Conservation (phyloP, 108 stramenopile species). For the Mayamaea pseudoterrestris region DNA sequence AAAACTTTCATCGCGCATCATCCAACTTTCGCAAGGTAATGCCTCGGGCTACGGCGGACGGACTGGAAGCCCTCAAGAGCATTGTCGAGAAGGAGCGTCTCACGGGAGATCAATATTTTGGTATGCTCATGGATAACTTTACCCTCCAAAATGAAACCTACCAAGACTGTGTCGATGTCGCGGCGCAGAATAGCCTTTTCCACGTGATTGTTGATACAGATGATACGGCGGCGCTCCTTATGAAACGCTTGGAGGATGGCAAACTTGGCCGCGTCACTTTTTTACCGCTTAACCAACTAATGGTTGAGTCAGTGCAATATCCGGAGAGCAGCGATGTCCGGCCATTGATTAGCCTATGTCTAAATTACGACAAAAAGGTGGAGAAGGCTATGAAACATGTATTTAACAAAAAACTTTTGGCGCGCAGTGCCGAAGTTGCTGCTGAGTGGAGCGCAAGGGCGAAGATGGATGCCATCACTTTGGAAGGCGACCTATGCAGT, state of each 20-base stretch:
- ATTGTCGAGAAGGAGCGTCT: conserved; percentile 72
- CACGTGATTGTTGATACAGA: conserved; percentile 98
- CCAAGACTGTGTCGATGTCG: conserved; percentile 87
- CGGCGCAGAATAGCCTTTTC: conserved; percentile 90
- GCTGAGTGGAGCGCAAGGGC: conserved; percentile 48
- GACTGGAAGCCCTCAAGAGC: conserved; percentile 61
- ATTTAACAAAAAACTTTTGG: conserved; percentile 88
- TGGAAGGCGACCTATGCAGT: conserved; percentile 93
- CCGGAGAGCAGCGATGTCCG: conserved; percentile 12
- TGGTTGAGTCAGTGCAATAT: conserved; percentile 25
- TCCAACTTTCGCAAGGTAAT: conserved; percentile 62
- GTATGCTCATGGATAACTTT: conserved; percentile 90
- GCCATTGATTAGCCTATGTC: conserved; percentile 50
- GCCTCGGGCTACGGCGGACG: conserved; percentile 80
- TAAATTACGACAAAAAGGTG: conserved; percentile 67
- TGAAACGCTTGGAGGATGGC: conserved; percentile 75
- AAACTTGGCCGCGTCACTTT: conserved; percentile 94
- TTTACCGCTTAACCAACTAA: conserved; percentile 90
- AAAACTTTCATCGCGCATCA: conserved; percentile 32
- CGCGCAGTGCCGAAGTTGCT: conserved; percentile 68
- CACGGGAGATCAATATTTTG: conserved; percentile 71
- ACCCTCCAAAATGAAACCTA: conserved; percentile 66
- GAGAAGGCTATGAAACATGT: conserved; percentile 86
- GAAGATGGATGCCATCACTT: conserved; percentile 90
- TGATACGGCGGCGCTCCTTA: conserved; percentile 86